Percentiles rank a stretch among this genome's conserved stretches.
phyloP scores from a whole-genome alignment of 495 filamentous ascomycete genomes.

The Podospora australis region DNA sequence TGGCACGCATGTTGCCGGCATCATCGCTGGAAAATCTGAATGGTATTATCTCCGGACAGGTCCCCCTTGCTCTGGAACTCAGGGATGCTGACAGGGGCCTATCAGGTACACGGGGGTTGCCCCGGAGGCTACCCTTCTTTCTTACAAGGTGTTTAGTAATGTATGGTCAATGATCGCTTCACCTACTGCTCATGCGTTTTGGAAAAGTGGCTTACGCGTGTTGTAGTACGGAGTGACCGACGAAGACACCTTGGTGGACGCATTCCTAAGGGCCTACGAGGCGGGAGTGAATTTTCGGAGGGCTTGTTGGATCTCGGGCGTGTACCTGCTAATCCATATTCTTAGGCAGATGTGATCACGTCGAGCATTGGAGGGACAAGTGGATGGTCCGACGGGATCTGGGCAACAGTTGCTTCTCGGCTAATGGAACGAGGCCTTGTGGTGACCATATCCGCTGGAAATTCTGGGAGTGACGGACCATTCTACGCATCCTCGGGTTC shows the following conservation, averaged over 20 bases:
- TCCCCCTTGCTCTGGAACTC: not conserved
- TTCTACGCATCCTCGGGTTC: slow-evolving; percentile 26
- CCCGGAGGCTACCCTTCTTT: slow-evolving; percentile 41
- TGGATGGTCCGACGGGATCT: slow-evolving; percentile 27
- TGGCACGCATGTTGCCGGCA: slow-evolving; percentile 45
- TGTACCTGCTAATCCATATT: not conserved
- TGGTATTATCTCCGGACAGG: slow-evolving; percentile 11
- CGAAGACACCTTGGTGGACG: slow-evolving; percentile 26
- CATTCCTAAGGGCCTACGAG: slow-evolving; percentile 25
- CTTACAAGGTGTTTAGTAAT: slow-evolving; percentile 41
- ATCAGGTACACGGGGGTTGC: slow-evolving; percentile 42
- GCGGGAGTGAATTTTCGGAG: slow-evolving; percentile 18
- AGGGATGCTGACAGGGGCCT: not conserved
- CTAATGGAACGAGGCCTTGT: slow-evolving; percentile 29
- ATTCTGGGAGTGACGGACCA: slow-evolving; percentile 27
- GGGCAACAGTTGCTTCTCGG: slow-evolving; percentile 26
- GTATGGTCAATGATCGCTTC: not conserved
- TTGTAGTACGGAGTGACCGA: slow-evolving; percentile 11
- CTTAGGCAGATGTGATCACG: slow-evolving; percentile 31
- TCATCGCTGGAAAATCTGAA: slow-evolving; percentile 40
- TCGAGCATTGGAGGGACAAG: slow-evolving; percentile 25
- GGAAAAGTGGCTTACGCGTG: not conserved
- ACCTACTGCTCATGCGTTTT: not conserved
- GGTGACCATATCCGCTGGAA: slow-evolving; percentile 29
- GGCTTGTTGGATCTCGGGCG: not conserved